phyloP scores from a whole-genome alignment of 768 basidiomycete genomes.

The Kondoa subrosea region DNA sequence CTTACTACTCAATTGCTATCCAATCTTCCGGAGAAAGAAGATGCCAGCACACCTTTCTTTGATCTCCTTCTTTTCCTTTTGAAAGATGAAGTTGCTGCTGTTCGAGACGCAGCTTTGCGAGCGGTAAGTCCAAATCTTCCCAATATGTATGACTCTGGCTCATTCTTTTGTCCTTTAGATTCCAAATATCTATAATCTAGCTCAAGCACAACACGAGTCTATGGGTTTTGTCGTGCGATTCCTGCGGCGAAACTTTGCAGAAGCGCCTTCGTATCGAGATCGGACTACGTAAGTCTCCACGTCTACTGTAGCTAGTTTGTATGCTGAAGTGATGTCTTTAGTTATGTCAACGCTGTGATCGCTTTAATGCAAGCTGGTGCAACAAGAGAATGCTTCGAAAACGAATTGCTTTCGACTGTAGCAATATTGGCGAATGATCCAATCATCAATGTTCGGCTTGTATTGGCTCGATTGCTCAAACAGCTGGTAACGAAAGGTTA shows the following conservation, averaged over 20 bases:
- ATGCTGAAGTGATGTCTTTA: conserved; percentile 30
- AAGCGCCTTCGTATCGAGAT: conserved; percentile 12
- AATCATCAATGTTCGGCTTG: conserved; percentile 71
- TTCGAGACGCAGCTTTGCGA: conserved; percentile 56
- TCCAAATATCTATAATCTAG: conserved; percentile 23
- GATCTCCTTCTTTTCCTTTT: conserved; percentile 47
- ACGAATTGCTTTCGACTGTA: conserved; percentile 42
- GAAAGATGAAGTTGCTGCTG: conserved; percentile 63
- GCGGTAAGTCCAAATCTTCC: conserved; percentile 39
- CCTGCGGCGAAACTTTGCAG: conserved; percentile 4
- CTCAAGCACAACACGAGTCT: conserved; percentile 26
- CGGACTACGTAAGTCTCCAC: conserved; percentile 21
- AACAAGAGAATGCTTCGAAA: conserved; percentile 37
- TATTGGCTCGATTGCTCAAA: conserved; percentile 56
- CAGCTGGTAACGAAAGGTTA: conserved; percentile 9
- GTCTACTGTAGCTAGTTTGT: conserved; percentile 16
- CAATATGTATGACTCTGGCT: conserved; percentile 14
- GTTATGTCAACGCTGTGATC: conserved; percentile 58
- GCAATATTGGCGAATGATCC: conserved; percentile 45
- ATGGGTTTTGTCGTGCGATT: conserved; percentile 8
- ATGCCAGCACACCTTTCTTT: conserved; percentile 30
- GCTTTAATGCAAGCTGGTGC: conserved; percentile 41
- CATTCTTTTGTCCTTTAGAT: conserved; percentile 8
- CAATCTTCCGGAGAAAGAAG: conserved; percentile 36
- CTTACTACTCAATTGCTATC: conserved; percentile 37